These are phyloP conservation scores for Colletotrichum agaves DNA, from an alignment of 2,329 filamentous ascomycete species.

Conservation along the genomic window DNA sequence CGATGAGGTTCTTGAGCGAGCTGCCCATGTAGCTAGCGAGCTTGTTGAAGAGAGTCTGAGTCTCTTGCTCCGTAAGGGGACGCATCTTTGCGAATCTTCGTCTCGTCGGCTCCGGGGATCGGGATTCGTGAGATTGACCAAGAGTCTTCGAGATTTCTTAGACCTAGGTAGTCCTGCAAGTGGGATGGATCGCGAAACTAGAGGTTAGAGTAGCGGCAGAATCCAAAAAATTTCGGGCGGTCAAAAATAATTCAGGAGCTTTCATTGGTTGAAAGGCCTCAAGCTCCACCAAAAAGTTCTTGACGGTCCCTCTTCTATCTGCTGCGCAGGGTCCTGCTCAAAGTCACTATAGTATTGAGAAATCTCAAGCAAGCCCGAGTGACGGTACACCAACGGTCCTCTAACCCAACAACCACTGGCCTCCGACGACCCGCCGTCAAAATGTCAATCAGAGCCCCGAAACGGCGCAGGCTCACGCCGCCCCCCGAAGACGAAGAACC, in stretches of 20 bases:
- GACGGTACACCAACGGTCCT: neutral
- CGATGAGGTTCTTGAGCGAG: constrained; percentile 86
- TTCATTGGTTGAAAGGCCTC: constrained; percentile 42
- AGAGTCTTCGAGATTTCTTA: neutral
- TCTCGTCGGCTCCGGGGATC: neutral
- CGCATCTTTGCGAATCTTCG: constrained; percentile 68
- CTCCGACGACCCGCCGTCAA: constrained; percentile 11
- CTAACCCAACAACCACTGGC: neutral
- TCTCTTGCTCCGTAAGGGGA: constrained; percentile 82
- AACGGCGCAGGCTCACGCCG: constrained; percentile 69
- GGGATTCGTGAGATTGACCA: neutral
- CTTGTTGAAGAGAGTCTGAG: constrained; percentile 87
- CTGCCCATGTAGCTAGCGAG: constrained; percentile 92
- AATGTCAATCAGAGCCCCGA: constrained; percentile 63
- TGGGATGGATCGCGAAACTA: constrained; percentile 31
- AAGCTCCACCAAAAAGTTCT: constrained; percentile 17
- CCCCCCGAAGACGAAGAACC: constrained; percentile 57
- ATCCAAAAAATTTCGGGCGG: constrained; percentile 44
- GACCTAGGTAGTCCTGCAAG: constrained; percentile 6
- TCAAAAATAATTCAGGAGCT: constrained; percentile 28
- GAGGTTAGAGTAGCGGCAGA: constrained; percentile 40
- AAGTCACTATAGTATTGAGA: constrained; percentile 24
- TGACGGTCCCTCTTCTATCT: constrained; percentile 28
- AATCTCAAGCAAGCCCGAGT: constrained; percentile 15
- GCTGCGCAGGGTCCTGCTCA: constrained; percentile 27